These are phyloP conservation scores for Penicillium odoratum DNA, from an alignment of 495 filamentous ascomycete genomes.

Conservation along the genomic window DNA sequence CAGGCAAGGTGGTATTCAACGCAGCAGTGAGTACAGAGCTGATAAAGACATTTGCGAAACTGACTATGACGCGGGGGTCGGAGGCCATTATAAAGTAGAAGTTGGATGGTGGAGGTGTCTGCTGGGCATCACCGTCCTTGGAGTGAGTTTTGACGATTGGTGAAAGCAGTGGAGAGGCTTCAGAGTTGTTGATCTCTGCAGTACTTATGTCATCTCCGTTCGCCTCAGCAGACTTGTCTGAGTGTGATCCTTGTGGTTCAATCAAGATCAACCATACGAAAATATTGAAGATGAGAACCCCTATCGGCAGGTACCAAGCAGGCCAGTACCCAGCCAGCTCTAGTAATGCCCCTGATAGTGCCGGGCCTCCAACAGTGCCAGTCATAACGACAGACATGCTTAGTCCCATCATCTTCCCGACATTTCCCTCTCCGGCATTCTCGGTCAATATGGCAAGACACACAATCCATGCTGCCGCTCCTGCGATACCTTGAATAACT, in stretches of 20 bases:
- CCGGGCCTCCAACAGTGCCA: conserved; percentile 25
- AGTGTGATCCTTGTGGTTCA: background rate
- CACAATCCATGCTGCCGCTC: conserved; percentile 28
- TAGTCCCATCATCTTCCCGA: conserved; percentile 26
- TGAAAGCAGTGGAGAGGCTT: conserved; percentile 2
- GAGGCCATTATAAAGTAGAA: conserved; percentile 2
- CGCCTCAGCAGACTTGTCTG: background rate
- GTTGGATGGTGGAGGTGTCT: background rate
- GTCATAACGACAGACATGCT: conserved; percentile 19
- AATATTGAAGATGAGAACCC: conserved; percentile 24
- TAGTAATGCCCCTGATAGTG: conserved; percentile 23
- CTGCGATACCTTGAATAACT: conserved; percentile 23
- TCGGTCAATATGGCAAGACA: conserved; percentile 27
- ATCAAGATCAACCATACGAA: conserved; percentile 12
- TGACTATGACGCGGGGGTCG: conserved; percentile 1
- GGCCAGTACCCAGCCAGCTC: conserved; percentile 28
- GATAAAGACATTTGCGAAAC: background rate
- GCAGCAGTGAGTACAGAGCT: background rate
- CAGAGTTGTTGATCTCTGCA: background rate
- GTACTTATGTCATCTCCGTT: background rate
- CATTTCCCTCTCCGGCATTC: conserved; percentile 15
- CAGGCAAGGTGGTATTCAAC: conserved; percentile 13
- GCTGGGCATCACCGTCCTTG: background rate
- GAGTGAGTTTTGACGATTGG: background rate
- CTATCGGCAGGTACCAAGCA: conserved; percentile 23